These are phyloP conservation scores for Fusarium ramigenum DNA, from an alignment of 2,329 filamentous ascomycete species.

Conservation along the genomic window DNA sequence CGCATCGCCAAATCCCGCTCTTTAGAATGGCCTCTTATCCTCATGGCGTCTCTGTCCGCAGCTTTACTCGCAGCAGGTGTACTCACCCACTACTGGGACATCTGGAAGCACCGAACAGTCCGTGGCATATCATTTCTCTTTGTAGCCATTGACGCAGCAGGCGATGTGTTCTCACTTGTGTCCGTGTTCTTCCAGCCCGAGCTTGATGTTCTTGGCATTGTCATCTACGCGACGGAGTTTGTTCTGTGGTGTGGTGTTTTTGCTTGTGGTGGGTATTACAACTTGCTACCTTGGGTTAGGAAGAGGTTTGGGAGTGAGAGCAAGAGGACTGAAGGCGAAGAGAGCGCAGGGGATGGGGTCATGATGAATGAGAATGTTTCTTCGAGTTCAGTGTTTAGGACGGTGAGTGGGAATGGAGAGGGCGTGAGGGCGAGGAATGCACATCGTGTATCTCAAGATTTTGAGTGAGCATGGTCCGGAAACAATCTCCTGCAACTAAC, in stretches of 20 bases:
- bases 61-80: conserved; percentile 72
- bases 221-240: conserved; percentile 74
- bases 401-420: conserved; percentile 44
- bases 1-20: conserved; percentile 54
- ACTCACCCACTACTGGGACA: conserved; percentile 74
- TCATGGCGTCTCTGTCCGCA: conserved; percentile 75
- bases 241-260: conserved; percentile 74
- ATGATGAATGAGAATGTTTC: conserved; percentile 62
- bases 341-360: conserved; percentile 36
- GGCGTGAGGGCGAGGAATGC: conserved; percentile 17
- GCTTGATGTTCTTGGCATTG: conserved; percentile 69
- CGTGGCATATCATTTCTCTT: conserved; percentile 78
- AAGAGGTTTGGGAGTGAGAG: conserved; percentile 3
- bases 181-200: conserved; percentile 70
- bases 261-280: conserved; percentile 71
- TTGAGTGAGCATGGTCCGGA: conserved; percentile 1
- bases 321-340: not conserved
- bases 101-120: conserved; percentile 72
- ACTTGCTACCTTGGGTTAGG: conserved; percentile 63
- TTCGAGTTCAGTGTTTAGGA: conserved; percentile 71
- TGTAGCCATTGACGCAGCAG: conserved; percentile 73
- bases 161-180: conserved; percentile 72
- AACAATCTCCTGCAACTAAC: not conserved
- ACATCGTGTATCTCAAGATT: not conserved
- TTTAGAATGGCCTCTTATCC: conserved; percentile 67